Evolutionary conservation across 2,329 filamentous ascomycete genomes (phyloP).

Genomic region (Mollisiaceae sp.): DNA sequence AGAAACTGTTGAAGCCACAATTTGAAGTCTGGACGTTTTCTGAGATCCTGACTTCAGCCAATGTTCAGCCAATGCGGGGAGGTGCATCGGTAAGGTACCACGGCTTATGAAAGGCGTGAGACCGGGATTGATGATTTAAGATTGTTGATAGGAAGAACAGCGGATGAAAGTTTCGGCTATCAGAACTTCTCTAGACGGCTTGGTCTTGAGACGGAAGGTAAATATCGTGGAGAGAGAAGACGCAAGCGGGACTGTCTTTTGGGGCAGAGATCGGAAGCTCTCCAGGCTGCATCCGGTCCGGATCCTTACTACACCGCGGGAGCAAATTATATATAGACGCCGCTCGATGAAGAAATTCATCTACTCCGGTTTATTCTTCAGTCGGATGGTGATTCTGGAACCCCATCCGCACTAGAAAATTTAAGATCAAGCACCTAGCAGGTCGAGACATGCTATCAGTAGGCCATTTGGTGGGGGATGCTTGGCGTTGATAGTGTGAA

Average conservation of each 20-base stretch:
- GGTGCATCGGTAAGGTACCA: not conserved
- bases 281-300: not conserved
- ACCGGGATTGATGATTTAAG: not conserved
- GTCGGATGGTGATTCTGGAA: not conserved
- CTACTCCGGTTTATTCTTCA: not conserved
- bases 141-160: too few species aligned
- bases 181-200: too few species aligned
- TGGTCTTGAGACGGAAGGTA: too few species aligned
- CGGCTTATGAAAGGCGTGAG: not conserved
- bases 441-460: not conserved
- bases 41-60: constrained; percentile 2
- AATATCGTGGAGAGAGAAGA: too few species aligned
- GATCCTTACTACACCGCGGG: too few species aligned
- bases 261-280: too few species aligned
- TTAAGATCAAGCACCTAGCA: not conserved
- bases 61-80: constrained; percentile 6
- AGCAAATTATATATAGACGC: too few species aligned
- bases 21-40: not conserved
- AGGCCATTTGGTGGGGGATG: not conserved
- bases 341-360: not conserved
- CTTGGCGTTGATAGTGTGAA: not conserved
- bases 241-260: too few species aligned
- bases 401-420: not conserved
- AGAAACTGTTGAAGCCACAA: not conserved
- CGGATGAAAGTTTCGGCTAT: too few species aligned